These are phyloP conservation scores for Penicillium salamii DNA, from an alignment of 495 filamentous ascomycete genomes.

Conservation along the genomic window DNA sequence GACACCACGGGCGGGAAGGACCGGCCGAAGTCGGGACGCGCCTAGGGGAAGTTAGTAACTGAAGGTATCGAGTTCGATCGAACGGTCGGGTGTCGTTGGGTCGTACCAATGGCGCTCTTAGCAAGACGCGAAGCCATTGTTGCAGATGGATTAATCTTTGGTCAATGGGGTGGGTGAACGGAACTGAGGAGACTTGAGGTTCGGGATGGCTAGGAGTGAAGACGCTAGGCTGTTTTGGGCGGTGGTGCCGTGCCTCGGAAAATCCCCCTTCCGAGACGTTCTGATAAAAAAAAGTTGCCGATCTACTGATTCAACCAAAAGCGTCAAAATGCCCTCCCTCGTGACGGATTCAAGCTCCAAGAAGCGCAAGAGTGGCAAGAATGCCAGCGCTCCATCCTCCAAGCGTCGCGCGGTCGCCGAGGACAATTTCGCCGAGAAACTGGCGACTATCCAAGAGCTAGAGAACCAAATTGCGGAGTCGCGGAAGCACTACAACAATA, in stretches of 20 bases:
- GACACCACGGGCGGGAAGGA: constrained; percentile 59
- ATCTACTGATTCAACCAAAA: constrained; percentile 2
- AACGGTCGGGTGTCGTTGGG: not conserved
- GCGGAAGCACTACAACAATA: constrained; percentile 89
- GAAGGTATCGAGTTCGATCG: constrained; percentile 10
- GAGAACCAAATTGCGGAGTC: constrained; percentile 80
- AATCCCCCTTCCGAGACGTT: constrained; percentile 37
- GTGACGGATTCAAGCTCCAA: constrained; percentile 31
- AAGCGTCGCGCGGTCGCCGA: constrained; percentile 46
- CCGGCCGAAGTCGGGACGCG: constrained; percentile 84
- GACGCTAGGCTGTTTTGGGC: constrained; percentile 74
- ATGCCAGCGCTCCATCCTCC: constrained; percentile 32
- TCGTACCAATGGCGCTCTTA: constrained; percentile 87
- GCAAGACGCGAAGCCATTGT: constrained; percentile 95
- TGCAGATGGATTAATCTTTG: constrained; percentile 38
- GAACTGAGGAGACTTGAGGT: constrained; percentile 47
- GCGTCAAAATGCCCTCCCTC: constrained; percentile 33
- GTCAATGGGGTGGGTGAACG: constrained; percentile 40
- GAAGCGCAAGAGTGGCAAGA: constrained; percentile 42
- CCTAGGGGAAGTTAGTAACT: constrained; percentile 52
- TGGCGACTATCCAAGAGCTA: constrained; percentile 61
- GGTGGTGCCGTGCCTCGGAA: constrained; percentile 54
- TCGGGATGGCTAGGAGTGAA: constrained; percentile 76
- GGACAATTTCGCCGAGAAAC: constrained; percentile 44
- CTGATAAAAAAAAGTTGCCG: constrained; percentile 27